phyloP scores from a whole-genome alignment of 495 filamentous ascomycete species.

The Chaetomium cochliodes region DNA sequence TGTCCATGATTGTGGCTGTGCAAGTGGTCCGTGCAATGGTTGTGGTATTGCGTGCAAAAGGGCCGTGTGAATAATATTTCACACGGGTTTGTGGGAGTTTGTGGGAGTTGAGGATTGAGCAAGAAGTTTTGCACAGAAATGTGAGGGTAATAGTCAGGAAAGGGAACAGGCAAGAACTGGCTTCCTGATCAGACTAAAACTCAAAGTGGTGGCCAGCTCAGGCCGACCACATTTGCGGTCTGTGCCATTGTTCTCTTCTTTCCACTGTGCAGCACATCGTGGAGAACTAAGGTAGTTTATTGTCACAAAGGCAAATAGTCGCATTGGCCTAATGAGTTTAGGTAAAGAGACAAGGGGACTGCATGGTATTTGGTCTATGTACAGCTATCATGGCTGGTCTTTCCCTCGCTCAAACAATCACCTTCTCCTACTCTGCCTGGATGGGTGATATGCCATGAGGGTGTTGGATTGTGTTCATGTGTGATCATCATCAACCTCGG shows the following conservation, averaged over 20 bases:
- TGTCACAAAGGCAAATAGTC: not conserved
- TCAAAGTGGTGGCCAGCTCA: no score
- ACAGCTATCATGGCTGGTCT: constrained; percentile 22
- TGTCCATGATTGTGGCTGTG: constrained; percentile 15
- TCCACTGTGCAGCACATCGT: no score
- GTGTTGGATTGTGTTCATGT: constrained; percentile 10
- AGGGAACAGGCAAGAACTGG: no score
- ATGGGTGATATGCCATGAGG: constrained; percentile 2
- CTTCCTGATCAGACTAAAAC: no score
- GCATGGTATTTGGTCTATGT: constrained; percentile 31
- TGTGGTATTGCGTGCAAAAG: not conserved
- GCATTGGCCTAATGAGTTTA: not conserved
- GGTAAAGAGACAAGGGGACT: constrained; percentile 9
- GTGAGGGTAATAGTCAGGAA: not conserved
- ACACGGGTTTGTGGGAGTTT: not conserved
- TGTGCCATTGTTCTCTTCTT: not conserved
- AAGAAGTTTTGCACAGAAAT: not conserved
- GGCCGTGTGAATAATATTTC: not conserved
- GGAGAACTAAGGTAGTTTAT: no score
- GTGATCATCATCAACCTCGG: constrained; percentile 15
- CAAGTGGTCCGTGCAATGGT: not conserved
- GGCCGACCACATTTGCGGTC: not conserved
- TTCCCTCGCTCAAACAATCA: constrained; percentile 6
- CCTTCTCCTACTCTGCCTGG: constrained; percentile 8
- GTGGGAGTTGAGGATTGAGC: not conserved